phyloP scores from a whole-genome alignment of 148 eudicot species.

The Fagopyrum tataricum region DNA sequence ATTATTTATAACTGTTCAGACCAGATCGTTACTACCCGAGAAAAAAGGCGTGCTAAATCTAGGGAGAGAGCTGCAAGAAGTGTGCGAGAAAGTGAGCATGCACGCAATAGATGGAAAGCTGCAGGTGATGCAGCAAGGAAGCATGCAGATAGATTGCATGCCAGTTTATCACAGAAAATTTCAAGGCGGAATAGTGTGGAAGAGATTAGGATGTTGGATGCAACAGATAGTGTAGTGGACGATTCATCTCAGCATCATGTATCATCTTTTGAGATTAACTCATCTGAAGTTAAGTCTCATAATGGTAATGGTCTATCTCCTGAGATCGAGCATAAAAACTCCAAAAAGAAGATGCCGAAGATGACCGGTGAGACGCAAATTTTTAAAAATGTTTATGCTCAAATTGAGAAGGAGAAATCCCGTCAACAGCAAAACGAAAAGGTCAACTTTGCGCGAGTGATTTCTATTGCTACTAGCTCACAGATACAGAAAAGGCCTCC shows the following conservation, averaged over 20 bases:
- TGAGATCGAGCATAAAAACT: constrained; percentile 23
- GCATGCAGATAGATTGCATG: constrained; percentile 42
- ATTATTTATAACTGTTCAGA: constrained; percentile 82
- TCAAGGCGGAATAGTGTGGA: constrained; percentile 36
- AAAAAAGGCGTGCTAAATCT: constrained; percentile 67
- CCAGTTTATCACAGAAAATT: constrained; percentile 53
- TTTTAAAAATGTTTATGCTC: constrained; percentile 50
- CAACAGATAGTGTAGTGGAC: constrained; percentile 22
- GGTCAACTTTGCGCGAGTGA: constrained; percentile 33
- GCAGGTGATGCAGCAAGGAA: constrained; percentile 70
- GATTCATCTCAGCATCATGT: constrained; percentile 16
- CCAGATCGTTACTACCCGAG: constrained; percentile 65
- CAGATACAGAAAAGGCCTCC: constrained; percentile 28
- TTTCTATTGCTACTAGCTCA: constrained; percentile 29
- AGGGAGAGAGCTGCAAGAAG: constrained; percentile 78
- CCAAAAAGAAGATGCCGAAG: constrained; percentile 22
- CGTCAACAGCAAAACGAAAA: constrained; percentile 25
- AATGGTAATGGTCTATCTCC: constrained; percentile 23
- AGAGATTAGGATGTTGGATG: constrained; percentile 23
- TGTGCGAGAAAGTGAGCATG: constrained; percentile 48
- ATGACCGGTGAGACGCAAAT: constrained; percentile 35
- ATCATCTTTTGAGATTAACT: constrained; percentile 22
- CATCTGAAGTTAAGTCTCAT: constrained; percentile 25
- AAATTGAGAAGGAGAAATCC: constrained; percentile 54
- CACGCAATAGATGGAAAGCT: constrained; percentile 57